Evolutionary conservation across 305 asterid genomes (phyloP).

Genomic region (Fraxinus platypoda): DNA sequence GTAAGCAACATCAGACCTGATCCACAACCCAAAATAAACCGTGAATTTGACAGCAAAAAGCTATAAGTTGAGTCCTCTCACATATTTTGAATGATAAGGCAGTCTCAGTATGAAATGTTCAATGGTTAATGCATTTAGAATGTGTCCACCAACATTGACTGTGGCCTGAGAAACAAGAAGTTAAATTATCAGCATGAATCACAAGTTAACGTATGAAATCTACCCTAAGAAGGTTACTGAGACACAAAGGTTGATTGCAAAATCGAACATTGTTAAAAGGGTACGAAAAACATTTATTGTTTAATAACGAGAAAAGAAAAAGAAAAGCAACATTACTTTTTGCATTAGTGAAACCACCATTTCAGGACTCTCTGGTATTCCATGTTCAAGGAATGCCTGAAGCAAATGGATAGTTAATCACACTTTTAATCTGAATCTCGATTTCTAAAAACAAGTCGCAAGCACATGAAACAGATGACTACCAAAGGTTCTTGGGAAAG

Average conservation of each 20-base stretch:
- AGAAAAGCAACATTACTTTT: constrained; percentile 39
- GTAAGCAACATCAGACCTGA: not conserved
- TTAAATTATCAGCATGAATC: not conserved
- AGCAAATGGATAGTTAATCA: constrained; percentile 2
- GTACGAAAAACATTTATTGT: not conserved
- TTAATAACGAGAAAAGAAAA: too few species aligned
- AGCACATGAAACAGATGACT: not conserved
- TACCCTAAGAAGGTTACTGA: not conserved
- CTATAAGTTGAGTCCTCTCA: constrained; percentile 24
- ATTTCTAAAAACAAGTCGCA: not conserved
- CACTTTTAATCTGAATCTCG: not conserved
- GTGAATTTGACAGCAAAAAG: not conserved
- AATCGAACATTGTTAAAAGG: not conserved
- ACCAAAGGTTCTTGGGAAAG: too few species aligned
- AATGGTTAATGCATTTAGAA: constrained; percentile 63
- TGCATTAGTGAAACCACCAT: constrained; percentile 68
- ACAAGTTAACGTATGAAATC: not conserved
- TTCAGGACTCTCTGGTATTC: constrained; percentile 68
- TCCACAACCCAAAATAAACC: not conserved
- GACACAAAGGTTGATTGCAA: not conserved
- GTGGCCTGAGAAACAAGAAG: constrained; percentile 50
- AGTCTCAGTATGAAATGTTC: constrained; percentile 76
- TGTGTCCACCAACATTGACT: constrained; percentile 64
- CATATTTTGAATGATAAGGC: constrained; percentile 71
- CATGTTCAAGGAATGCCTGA: constrained; percentile 71